A percentile compares a stretch with the other conserved stretches of the same genome.
Conservation (phyloP, 352 stramenopile species). For the Pythium aristosporum region DNA sequence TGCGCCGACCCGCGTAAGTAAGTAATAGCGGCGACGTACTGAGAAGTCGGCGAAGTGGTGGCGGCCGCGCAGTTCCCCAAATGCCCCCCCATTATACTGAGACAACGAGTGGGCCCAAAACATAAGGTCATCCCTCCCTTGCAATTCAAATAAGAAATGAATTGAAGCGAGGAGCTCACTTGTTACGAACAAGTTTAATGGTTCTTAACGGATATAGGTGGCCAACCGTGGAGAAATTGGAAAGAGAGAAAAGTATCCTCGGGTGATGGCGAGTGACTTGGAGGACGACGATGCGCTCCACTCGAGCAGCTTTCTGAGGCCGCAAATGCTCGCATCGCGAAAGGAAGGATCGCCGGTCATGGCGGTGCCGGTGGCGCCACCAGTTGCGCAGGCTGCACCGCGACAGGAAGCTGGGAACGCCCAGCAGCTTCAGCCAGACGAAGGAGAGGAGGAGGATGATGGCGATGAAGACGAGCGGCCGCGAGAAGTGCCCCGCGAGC, state of each 20-base stretch:
- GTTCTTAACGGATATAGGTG: neutral
- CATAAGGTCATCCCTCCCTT: slow-evolving; percentile 24
- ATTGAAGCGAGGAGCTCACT: slow-evolving; percentile 14
- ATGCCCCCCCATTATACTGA: slow-evolving; percentile 21
- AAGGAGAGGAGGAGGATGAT: slow-evolving; percentile 21
- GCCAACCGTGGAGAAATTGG: neutral
- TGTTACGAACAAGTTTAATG: neutral
- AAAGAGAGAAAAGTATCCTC: slow-evolving; percentile 15
- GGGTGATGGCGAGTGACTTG: slow-evolving; percentile 15
- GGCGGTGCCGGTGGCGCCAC: neutral
- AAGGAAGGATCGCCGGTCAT: neutral
- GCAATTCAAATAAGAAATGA: slow-evolving; percentile 17
- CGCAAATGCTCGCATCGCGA: slow-evolving; percentile 10
- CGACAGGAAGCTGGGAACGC: neutral
- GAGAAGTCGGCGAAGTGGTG: slow-evolving; percentile 18
- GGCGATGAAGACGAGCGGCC: slow-evolving; percentile 29
- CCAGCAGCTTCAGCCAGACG: slow-evolving; percentile 1
- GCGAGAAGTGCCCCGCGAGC: slow-evolving; percentile 8
- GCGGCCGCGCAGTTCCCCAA: neutral
- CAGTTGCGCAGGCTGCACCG: neutral
- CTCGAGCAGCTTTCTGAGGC: slow-evolving; percentile 23
- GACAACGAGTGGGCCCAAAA: slow-evolving; percentile 21
- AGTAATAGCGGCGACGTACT: slow-evolving; percentile 21
- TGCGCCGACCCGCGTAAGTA: slow-evolving; percentile 5
- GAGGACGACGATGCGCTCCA: slow-evolving; percentile 23